Base-by-base conservation (phyloP, 176 grass and related monocot species). In the Paspalum notatum region DNA sequence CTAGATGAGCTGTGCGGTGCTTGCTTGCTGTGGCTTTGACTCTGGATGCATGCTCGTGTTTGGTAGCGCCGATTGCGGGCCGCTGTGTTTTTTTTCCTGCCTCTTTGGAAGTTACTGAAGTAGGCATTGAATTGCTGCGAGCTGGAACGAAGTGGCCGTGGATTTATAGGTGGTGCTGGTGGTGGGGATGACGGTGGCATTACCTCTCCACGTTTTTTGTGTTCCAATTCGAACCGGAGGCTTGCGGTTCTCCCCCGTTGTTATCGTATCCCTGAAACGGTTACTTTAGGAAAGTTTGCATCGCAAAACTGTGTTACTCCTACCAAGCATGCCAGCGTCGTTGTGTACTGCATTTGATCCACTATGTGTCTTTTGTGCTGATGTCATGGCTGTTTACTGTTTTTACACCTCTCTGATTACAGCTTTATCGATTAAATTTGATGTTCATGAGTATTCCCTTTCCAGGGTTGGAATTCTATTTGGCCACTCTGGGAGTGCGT, bases 401-500 rank as follows among this genome's bases (percentile, higher is more conserved):
- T 48, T 32, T 32, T 32, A 53, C 3, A 8, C n/a, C n/a, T 82
- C 71, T 68, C 27, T 73, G 25, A 66, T 78, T 74, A 77, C 63
- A 49, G 18, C 60, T 77, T 69, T 77, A 9, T 68, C 75, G 55
- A 32, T 47, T 53, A 52, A 21, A 52, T 57, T 52, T 67, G 10
- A n/a, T 62, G 60, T 41, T 76, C 21, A 55, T 79, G 18, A 40
- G 24, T 54, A 2, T 70, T 84, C 43, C 38, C 14, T 0, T 81
- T 78, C 46, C 74, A 85, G 48, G 74, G 49, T 71, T 68, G 73
- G 66, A 38, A 45, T 44, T 71, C 56, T 58, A 4, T 52, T 5
- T 10, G 60, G 26, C 25, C 58, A 84, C 43, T 22, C 65, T 48
- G 80, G 75, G 68, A 83, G 61, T 60, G 69, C 44, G 41, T n/a